Evolutionary conservation across 2,329 filamentous ascomycete genomes (phyloP).

Genomic region (Colletotrichum paranaense): DNA sequence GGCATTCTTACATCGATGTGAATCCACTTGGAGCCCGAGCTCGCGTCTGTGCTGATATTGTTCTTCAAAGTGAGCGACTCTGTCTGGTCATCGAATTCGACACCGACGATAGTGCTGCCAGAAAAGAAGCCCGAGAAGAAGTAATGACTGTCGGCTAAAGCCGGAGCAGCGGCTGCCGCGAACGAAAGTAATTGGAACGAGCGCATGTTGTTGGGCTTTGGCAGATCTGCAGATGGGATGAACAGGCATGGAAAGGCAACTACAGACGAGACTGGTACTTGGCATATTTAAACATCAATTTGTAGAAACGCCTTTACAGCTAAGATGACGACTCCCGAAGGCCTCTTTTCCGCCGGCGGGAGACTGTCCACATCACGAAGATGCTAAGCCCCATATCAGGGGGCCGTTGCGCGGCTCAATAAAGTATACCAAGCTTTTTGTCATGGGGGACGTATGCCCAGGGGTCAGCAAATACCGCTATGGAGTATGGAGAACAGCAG

Average conservation of each 20-base stretch:
- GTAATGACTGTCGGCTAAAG: constrained; percentile 20
- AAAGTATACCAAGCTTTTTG: constrained; percentile 27
- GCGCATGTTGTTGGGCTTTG: constrained; percentile 2
- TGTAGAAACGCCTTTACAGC: not conserved
- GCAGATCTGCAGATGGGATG: too few relatives aligned
- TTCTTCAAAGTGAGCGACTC: constrained; percentile 38
- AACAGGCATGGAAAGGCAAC: not conserved
- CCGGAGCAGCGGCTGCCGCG: not conserved
- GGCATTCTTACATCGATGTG: constrained; percentile 33
- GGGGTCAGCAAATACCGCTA: not conserved
- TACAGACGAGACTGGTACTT: not conserved
- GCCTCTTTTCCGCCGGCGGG: not conserved
- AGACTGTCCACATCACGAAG: constrained; percentile 22
- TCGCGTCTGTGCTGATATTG: constrained; percentile 37
- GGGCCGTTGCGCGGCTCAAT: constrained; percentile 20
- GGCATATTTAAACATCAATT: not conserved
- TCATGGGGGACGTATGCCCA: not conserved
- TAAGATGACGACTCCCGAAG: not conserved
- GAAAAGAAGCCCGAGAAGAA: constrained; percentile 28
- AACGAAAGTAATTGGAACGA: constrained; percentile 4
- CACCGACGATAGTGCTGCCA: constrained; percentile 13
- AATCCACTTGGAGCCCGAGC: constrained; percentile 38
- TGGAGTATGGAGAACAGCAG: not conserved
- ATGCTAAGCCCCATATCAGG: constrained; percentile 4
- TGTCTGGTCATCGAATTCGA: constrained; percentile 41